Evolutionary conservation across 2,329 filamentous ascomycete species (phyloP), one percentile per base, ranked within the genome.

Genomic region (Phialocephala subalpina): DNA sequence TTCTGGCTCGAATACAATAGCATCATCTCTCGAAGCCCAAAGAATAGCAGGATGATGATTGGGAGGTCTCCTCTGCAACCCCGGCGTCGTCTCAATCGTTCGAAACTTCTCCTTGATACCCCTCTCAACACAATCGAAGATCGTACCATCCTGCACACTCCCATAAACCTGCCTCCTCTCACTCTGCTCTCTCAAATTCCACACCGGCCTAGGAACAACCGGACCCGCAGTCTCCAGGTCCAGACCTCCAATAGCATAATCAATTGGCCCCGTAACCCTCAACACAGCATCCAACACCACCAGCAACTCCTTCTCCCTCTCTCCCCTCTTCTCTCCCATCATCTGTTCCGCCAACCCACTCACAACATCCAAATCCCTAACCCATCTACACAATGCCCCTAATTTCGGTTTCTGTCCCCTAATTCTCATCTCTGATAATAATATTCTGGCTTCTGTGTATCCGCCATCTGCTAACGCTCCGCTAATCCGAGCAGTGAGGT

Each of bases 371-470:
- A 92, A 79, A 73, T 91, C 89, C 64, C 90, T 84, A 4, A 92
- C 90, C 90, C 90, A 92, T 64, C 90, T 86, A 75, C 89, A 92
- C 8, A 92, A 77, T 1, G 90, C 88, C 22, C 90, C 90, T 0
- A 92, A 78, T 70, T 90, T 90, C 0, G 90, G 90, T 20, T 86
- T 83, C 67, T 92, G 84, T 2, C 82, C 80, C n/a, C 89, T 81
- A 20, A 92, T 87, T 35, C 85, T 83, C 90, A 92, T 92, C 78
- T 92, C 90, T 0, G 89, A 85, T 0, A 92, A 82, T 16, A 91
- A 75, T 18, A 92, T 83, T 60, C 83, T 83, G 5, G 89, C 88
- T n/a, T 92, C 89, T 11, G 81, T 82, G 69, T 88, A 90, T 73
- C 88, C 87, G 58, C 83, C 87, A 75, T 92, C 90, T 25, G 86